A percentile compares a stretch with the other conserved stretches of the same genome.
Conservation (phyloP, 1,284 basidiomycete species). For the Dichomitus squalens region DNA sequence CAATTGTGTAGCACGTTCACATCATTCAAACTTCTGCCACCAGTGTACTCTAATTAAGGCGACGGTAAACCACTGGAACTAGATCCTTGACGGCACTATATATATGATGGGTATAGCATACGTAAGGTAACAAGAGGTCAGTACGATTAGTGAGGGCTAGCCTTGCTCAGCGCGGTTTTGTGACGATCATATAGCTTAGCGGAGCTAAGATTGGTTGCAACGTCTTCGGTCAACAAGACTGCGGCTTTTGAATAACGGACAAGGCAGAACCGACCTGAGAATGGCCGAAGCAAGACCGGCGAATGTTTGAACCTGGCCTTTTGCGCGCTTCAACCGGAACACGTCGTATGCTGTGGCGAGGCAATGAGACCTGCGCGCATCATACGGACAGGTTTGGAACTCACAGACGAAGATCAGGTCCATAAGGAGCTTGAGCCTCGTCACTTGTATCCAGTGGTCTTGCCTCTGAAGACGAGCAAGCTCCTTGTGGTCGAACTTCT, state of each 20-base stretch:
- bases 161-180: constrained; percentile 58
- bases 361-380: not conserved
- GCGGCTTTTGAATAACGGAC: constrained; percentile 5
- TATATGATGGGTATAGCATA: constrained; percentile 17
- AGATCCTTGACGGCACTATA: constrained; percentile 14
- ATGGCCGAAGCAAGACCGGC: constrained; percentile 68
- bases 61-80: constrained; percentile 11
- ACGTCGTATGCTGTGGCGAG: constrained; percentile 51
- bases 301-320: constrained; percentile 62
- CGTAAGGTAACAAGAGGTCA: not conserved
- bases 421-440: constrained; percentile 72
- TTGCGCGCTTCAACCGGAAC: constrained; percentile 59
- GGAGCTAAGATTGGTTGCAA: constrained; percentile 43
- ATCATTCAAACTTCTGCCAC: constrained; percentile 6
- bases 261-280: constrained; percentile 55
- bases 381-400: constrained; percentile 33
- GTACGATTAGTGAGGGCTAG: constrained; percentile 27
- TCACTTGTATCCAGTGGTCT: constrained; percentile 74
- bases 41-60: constrained; percentile 7
- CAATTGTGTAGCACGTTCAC: constrained; percentile 1
- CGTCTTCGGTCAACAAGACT: constrained; percentile 7
- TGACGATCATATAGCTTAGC: constrained; percentile 74
- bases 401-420: constrained; percentile 83
- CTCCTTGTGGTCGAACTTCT: constrained; percentile 72
- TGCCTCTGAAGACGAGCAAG: constrained; percentile 64